These are phyloP conservation scores for Iberis pinnata DNA, from an alignment of 345 rosid species.

Conservation along the genomic window DNA sequence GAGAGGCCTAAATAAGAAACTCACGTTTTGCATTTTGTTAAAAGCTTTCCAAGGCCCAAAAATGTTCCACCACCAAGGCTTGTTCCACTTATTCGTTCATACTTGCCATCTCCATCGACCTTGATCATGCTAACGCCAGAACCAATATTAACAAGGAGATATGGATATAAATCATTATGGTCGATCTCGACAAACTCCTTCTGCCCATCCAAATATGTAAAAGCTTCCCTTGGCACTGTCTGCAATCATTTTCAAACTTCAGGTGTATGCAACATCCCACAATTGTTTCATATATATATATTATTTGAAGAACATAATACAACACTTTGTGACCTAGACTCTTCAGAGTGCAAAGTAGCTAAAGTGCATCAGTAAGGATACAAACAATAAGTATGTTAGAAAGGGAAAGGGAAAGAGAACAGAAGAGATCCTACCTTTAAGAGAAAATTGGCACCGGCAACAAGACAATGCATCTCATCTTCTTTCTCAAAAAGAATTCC, in stretches of 20 bases:
- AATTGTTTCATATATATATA: background rate
- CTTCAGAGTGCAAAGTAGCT: background rate
- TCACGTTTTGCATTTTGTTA: conserved; percentile 76
- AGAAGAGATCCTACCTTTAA: conserved; percentile 55
- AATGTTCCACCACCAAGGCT: conserved; percentile 89
- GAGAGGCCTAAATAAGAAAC: conserved; percentile 7
- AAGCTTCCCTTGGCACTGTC: conserved; percentile 78
- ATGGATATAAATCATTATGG: conserved; percentile 69
- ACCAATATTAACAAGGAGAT: conserved; percentile 85
- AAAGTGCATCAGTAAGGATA: conserved; percentile 4
- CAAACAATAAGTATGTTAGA: background rate
- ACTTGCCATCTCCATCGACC: conserved; percentile 83
- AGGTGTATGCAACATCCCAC: background rate
- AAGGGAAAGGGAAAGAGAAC: background rate
- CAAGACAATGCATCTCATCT: conserved; percentile 96
- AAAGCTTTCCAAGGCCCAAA: conserved; percentile 76
- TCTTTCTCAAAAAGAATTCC: conserved; percentile 78
- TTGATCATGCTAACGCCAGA: conserved; percentile 96
- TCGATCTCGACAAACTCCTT: conserved; percentile 68
- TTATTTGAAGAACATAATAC: background rate
- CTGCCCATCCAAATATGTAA: conserved; percentile 55
- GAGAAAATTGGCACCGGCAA: conserved; percentile 87
- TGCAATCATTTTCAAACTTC: conserved; percentile 28
- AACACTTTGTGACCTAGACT: background rate
- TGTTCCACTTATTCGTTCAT: conserved; percentile 81